phyloP scores from a whole-genome alignment of 257 asterid genomes.

The Nicotiana attenuata region DNA sequence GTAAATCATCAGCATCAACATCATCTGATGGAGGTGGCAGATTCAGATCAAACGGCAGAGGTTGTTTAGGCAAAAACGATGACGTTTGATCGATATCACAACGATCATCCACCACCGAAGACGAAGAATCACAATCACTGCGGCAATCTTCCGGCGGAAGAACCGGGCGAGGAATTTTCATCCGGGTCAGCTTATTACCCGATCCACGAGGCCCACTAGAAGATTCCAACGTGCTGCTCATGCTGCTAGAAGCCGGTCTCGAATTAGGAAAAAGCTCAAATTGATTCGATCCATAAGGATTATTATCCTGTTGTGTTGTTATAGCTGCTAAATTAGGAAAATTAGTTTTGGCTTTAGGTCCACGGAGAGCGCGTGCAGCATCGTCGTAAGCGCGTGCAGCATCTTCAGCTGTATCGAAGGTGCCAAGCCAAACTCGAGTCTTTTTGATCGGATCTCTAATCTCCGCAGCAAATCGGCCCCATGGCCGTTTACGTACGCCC shows the following conservation, averaged over 20 bases:
- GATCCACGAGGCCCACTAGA: slow-evolving; percentile 15
- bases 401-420: slow-evolving; percentile 13
- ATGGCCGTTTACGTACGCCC: slow-evolving; percentile 19
- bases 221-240: slow-evolving; percentile 15
- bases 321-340: not conserved
- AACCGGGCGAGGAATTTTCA: slow-evolving; percentile 1
- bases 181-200: not conserved
- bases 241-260: slow-evolving; percentile 14
- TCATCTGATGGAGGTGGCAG: slow-evolving; percentile 12
- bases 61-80: not conserved
- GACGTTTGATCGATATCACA: slow-evolving; percentile 2
- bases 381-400: slow-evolving; percentile 18
- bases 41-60: slow-evolving; percentile 16
- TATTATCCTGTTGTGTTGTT: not conserved
- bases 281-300: not conserved
- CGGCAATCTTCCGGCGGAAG: slow-evolving; percentile 3
- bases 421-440: slow-evolving; percentile 16
- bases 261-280: slow-evolving; percentile 11
- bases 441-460: slow-evolving; percentile 13
- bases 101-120: slow-evolving; percentile 11
- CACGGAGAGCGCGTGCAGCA: slow-evolving; percentile 15
- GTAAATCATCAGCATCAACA: slow-evolving; percentile 10
- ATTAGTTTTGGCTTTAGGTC: slow-evolving; percentile 16
- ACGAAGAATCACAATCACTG: slow-evolving; percentile 17
- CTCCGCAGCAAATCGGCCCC: slow-evolving; percentile 18